Evolutionary conservation across 495 filamentous ascomycete species (phyloP).

Genomic region (Neurospora sp.): DNA sequence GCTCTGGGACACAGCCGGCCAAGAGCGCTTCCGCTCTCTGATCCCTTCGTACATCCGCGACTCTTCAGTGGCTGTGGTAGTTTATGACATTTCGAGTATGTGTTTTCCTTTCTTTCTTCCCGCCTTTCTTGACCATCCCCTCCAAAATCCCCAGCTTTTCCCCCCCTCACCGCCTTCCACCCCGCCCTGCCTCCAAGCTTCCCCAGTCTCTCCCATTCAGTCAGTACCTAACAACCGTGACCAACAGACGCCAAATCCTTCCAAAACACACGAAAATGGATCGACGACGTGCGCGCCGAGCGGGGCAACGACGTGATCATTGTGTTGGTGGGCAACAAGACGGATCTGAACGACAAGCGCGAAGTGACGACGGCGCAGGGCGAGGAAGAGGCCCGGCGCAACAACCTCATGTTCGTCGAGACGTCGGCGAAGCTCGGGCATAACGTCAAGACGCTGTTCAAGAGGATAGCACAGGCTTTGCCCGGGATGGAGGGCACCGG

Average conservation of each 20-base stretch:
- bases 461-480: conserved; percentile 92
- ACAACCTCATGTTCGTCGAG: conserved; percentile 95
- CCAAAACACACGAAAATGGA: conserved; percentile 97
- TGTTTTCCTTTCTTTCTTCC: no score
- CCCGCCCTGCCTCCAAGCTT: not conserved
- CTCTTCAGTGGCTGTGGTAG: conserved; percentile 91
- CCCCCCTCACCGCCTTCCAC: not conserved
- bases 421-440: conserved; percentile 97
- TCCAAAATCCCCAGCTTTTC: no score
- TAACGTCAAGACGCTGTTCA: conserved; percentile 95
- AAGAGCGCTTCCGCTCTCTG: conserved; percentile 91
- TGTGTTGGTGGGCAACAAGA: conserved; percentile 97
- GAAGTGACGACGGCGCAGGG: conserved; percentile 91
- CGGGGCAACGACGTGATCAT: conserved; percentile 97
- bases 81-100: conserved; percentile 91
- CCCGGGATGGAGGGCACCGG: conserved; percentile 93
- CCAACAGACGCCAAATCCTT: conserved; percentile 73
- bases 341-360: conserved; percentile 92
- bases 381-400: conserved; percentile 97
- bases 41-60: conserved; percentile 98
- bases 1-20: conserved; percentile 96
- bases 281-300: conserved; percentile 94
- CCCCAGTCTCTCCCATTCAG: no score
- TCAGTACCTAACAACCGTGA: conserved; percentile 3
- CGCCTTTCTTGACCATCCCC: no score